Conservation (phyloP, 352 stramenopile genomes). For the Phytopythium chamaehyphon region DNA sequence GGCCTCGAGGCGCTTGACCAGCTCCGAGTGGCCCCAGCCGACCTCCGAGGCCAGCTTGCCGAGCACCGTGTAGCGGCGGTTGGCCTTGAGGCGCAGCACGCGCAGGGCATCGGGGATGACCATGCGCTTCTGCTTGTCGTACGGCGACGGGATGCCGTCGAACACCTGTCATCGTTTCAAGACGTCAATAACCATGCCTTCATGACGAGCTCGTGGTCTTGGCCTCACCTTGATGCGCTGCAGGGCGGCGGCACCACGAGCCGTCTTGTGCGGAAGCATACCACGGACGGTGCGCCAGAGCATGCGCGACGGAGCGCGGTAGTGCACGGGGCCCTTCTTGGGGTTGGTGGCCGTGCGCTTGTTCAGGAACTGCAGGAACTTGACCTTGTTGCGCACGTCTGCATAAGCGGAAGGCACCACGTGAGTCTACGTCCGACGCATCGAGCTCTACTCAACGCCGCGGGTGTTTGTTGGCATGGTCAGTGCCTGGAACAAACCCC, state of each 20-base stretch:
- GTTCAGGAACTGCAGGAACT: slow-evolving; percentile 98
- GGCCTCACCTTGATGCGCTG: slow-evolving; percentile 89
- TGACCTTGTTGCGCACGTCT: slow-evolving; percentile 96
- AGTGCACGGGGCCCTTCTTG: slow-evolving; percentile 96
- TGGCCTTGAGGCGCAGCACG: slow-evolving; percentile 93
- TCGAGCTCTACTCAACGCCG: too few relatives aligned
- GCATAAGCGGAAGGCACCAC: slow-evolving; percentile 23
- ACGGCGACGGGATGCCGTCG: slow-evolving; percentile 98
- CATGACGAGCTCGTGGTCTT: background rate
- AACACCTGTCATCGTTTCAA: slow-evolving; percentile 87
- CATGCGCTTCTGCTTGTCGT: slow-evolving; percentile 99
- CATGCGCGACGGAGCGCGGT: slow-evolving; percentile 96
- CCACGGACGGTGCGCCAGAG: slow-evolving; percentile 92
- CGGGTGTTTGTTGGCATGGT: too few relatives aligned
- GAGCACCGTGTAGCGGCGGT: slow-evolving; percentile 94
- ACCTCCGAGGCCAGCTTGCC: slow-evolving; percentile 94
- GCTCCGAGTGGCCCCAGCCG: slow-evolving; percentile 13
- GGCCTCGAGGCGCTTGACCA: slow-evolving; percentile 90
- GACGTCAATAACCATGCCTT: too few relatives aligned
- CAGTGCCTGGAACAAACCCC: too few relatives aligned
- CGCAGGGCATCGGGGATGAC: slow-evolving; percentile 96
- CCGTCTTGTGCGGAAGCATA: slow-evolving; percentile 99
- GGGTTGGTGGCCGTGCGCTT: slow-evolving; percentile 99
- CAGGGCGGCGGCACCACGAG: slow-evolving; percentile 93
- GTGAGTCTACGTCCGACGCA: background rate